Base-by-base conservation (phyloP, 129 eudicot species). In the Logfia minima region DNA sequence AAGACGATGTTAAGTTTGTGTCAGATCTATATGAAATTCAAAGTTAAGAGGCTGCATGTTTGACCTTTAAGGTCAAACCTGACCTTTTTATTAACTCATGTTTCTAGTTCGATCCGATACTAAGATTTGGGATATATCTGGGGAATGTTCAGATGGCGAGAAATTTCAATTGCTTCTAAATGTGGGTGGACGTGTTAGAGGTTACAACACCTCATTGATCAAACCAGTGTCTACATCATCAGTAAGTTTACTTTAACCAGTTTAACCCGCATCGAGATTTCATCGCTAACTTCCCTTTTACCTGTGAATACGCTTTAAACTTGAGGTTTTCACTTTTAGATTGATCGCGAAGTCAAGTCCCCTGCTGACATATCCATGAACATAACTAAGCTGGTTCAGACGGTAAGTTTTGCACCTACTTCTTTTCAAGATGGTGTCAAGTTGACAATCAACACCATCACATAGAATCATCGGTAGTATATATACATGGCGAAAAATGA, bases 341-440 rank as follows among this genome's bases (percentile, higher is more conserved):
- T 94, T 51, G 93, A 94, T 71, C 97, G 98, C 3, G 96, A 97
- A 35, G 97, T 94, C 24, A 89, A 89, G 72, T 94, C 98, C 39
- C 98, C 98, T 3, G 70, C 96, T 26, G 97, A 94, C 71, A 94
- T 91, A 75, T 94, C 98, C 75, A 89, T 93, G 98, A 96, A 94
- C 52, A 87, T 91, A 69, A 81, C 75, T 51, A 89, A 87, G 80
- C 80, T 94, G 83, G 76, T 78, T 68, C 81, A 87, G 67, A 87
- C 90, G 3, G 77, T 89, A 45, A 83, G 72, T 29, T 82, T 94
- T 66, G 79, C 84, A 66, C 92, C 97, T 45, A 83, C 80, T 68
- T 67, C 83, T 56, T 94, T 85, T 64, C 63, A 43, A 75, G 91
- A 94, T 65, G 97, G 96, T 71, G 90, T 91, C 70, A 79, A 80